phyloP scores from a whole-genome alignment of 2,329 filamentous ascomycete genomes.

The Aspergillus alliaceus region DNA sequence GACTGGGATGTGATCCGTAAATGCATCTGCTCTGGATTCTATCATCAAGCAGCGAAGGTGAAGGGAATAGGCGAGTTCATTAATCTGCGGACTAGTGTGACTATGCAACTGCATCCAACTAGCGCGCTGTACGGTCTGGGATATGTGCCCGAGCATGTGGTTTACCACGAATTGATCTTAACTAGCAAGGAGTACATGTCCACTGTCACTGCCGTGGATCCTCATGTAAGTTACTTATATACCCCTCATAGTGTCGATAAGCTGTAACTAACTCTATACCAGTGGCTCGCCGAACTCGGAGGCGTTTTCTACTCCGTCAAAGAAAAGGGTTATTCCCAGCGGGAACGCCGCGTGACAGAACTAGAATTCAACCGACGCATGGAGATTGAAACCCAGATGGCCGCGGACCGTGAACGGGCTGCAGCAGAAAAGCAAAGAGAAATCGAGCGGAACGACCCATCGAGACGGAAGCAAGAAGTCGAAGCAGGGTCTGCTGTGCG shows the following conservation, averaged over 20 bases:
- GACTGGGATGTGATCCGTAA: constrained; percentile 96
- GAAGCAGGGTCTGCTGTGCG: constrained; percentile 39
- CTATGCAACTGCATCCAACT: constrained; percentile 91
- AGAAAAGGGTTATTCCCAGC: constrained; percentile 90
- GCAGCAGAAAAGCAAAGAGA: constrained; percentile 42
- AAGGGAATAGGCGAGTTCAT: constrained; percentile 97
- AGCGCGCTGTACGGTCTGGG: constrained; percentile 89
- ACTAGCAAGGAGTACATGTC: constrained; percentile 98
- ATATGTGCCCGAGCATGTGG: constrained; percentile 92
- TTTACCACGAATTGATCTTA: constrained; percentile 96
- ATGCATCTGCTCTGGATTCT: constrained; percentile 97
- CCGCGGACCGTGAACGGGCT: constrained; percentile 70
- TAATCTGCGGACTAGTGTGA: constrained; percentile 91
- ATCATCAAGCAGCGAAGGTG: constrained; percentile 93
- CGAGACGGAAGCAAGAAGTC: constrained; percentile 35
- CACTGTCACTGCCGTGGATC: constrained; percentile 92
- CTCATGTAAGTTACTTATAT: constrained; percentile 56
- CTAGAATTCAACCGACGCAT: constrained; percentile 89
- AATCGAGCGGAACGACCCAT: constrained; percentile 34
- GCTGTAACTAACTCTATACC: background rate
- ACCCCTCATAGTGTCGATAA: background rate
- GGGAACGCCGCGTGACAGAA: constrained; percentile 84
- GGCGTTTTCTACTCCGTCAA: constrained; percentile 97
- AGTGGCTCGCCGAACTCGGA: constrained; percentile 91
- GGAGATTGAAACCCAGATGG: constrained; percentile 92